phyloP scores from a whole-genome alignment of 768 basidiomycete genomes.

The Tulasnella calospora region DNA sequence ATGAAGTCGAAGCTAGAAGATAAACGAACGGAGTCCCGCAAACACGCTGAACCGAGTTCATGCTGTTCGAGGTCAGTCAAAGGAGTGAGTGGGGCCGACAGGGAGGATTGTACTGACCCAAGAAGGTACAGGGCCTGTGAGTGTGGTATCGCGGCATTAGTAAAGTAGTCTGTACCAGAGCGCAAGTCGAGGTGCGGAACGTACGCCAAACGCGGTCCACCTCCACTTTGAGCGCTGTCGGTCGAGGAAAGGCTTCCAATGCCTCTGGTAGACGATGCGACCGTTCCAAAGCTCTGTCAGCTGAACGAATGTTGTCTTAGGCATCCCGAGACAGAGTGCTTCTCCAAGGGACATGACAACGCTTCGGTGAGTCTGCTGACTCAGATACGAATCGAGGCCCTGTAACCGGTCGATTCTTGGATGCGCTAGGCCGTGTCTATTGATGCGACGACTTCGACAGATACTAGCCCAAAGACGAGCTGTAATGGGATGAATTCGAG shows the following conservation, averaged over 20 bases:
- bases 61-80: not conserved
- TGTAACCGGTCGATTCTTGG: slow-evolving; percentile 7
- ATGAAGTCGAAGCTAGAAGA: not conserved
- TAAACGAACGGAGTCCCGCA: not conserved
- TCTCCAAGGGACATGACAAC: not conserved
- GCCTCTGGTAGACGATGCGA: not conserved
- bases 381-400: not conserved
- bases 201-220: not conserved
- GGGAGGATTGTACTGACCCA: not conserved
- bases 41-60: not conserved
- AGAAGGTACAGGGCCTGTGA: not conserved
- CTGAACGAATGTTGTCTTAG: not conserved
- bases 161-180: not conserved
- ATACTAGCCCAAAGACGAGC: slow-evolving; percentile 5
- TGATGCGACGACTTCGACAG: slow-evolving; percentile 1
- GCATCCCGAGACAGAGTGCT: not conserved
- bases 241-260: not conserved
- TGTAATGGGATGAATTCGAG: not conserved
- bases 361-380: not conserved
- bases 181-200: not conserved
- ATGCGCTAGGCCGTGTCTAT: not conserved
- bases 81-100: not conserved
- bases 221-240: not conserved
- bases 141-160: not conserved
- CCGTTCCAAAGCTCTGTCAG: not conserved